A percentile compares a stretch with the other conserved stretches of the same genome.
phyloP scores from a whole-genome alignment of 805 yeast species.

The Cyberlindnera petersonii region DNA sequence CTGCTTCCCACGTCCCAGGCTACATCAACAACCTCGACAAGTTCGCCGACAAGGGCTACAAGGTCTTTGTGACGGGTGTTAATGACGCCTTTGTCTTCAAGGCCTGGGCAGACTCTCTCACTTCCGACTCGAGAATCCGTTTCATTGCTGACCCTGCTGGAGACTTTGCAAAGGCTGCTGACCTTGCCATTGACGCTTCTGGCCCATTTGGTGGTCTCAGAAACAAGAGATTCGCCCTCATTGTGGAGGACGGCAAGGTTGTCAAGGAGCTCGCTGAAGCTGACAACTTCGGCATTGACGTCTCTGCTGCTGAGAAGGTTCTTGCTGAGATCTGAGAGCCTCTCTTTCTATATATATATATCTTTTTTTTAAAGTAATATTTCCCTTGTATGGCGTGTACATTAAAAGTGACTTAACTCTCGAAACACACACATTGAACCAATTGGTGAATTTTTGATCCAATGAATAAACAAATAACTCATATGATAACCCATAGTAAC shows the following conservation, averaged over 20 bases:
- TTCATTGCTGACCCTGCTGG: conserved; percentile 81
- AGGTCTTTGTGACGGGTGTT: conserved; percentile 68
- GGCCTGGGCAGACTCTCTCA: conserved; percentile 59
- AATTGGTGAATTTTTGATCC: too few relatives aligned
- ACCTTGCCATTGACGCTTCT: conserved; percentile 69
- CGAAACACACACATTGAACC: too few relatives aligned
- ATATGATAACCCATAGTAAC: too few relatives aligned
- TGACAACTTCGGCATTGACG: conserved; percentile 68
- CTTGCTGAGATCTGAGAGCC: conserved; percentile 23
- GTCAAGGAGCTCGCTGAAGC: conserved; percentile 69
- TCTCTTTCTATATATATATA: not conserved
- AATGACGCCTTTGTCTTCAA: conserved; percentile 84
- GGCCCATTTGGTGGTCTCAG: conserved; percentile 73
- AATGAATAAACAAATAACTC: too few relatives aligned
- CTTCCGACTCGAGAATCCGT: conserved; percentile 34
- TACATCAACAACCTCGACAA: conserved; percentile 48
- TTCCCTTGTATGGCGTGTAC: too few relatives aligned
- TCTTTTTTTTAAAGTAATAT: too few relatives aligned
- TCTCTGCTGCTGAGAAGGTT: conserved; percentile 38
- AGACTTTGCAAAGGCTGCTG: conserved; percentile 62
- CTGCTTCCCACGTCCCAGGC: conserved; percentile 72
- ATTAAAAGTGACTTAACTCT: too few relatives aligned
- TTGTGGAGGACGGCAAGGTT: conserved; percentile 74
- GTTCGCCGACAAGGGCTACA: conserved; percentile 64
- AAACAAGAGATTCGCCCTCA: conserved; percentile 69